Percentiles rank a stretch among this genome's conserved stretches.
Conservation (phyloP, 2,329 filamentous ascomycete species). For the Ascocoryne sarcoides region DNA sequence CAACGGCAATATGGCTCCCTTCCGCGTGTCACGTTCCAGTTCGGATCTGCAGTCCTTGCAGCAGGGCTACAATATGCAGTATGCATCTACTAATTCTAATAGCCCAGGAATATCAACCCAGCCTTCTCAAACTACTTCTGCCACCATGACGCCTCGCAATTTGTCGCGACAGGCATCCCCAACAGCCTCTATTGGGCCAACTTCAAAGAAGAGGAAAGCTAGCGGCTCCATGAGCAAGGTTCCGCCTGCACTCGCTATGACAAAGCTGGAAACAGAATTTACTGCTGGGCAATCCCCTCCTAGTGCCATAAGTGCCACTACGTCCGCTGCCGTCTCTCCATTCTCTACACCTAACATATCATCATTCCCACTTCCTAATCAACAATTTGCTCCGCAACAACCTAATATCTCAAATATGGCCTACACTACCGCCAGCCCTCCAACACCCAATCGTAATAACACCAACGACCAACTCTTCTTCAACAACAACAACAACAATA, state of each 20-base stretch:
- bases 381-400: constrained; percentile 29
- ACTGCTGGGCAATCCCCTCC: constrained; percentile 32
- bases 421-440: constrained; percentile 40
- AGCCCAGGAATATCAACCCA: constrained; percentile 29
- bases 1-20: constrained; percentile 33
- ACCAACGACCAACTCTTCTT: constrained; percentile 53
- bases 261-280: constrained; percentile 56
- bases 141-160: constrained; percentile 47
- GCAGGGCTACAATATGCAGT: constrained; percentile 34
- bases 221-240: constrained; percentile 56
- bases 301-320: constrained; percentile 25
- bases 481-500: constrained; percentile 37
- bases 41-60: constrained; percentile 54
- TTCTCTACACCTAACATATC: constrained; percentile 39
- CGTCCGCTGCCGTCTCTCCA: constrained; percentile 40
- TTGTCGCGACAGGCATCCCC: constrained; percentile 70
- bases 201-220: constrained; percentile 74
- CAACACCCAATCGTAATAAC: constrained; percentile 61
- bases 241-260: constrained; percentile 72
- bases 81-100: constrained; percentile 12
- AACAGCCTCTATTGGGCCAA: constrained; percentile 51
- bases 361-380: constrained; percentile 35
- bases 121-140: constrained; percentile 32
- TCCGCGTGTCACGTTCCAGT: constrained; percentile 50
- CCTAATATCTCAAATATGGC: constrained; percentile 31